phyloP scores from a whole-genome alignment of 2,329 filamentous ascomycete species.

The Seiridium unicorne region DNA sequence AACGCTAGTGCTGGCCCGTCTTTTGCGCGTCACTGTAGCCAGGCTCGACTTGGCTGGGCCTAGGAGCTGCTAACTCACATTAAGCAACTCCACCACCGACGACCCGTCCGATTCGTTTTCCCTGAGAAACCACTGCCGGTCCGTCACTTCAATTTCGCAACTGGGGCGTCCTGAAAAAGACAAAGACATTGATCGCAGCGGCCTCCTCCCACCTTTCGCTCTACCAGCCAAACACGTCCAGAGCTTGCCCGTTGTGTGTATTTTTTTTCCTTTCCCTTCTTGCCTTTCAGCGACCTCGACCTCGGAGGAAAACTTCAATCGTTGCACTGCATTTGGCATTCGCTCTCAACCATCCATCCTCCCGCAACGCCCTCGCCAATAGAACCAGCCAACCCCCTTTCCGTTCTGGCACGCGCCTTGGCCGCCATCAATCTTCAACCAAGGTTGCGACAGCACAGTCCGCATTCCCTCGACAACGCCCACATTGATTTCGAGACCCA shows the following conservation, averaged over 20 bases:
- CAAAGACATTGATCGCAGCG: neutral
- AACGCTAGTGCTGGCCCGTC: neutral
- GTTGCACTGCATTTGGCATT: no score
- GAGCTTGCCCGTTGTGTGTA: no score
- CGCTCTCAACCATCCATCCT: no score
- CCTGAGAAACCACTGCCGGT: neutral
- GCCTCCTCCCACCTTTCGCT: neutral
- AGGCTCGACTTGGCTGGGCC: neutral
- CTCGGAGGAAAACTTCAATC: no score
- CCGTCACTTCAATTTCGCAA: slow-evolving; percentile 1
- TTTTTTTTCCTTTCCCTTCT: neutral
- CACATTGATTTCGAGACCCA: neutral
- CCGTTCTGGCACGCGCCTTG: neutral
- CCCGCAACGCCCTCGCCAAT: neutral
- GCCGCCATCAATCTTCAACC: neutral
- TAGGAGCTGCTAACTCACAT: neutral
- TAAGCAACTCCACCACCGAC: slow-evolving; percentile 1
- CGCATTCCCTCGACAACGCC: neutral
- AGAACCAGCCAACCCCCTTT: neutral
- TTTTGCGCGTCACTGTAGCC: slow-evolving; percentile 1
- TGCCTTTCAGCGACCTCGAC: neutral
- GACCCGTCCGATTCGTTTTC: slow-evolving; percentile 1
- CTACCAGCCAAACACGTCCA: no score
- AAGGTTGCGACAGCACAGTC: neutral
- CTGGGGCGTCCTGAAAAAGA: neutral